Percentiles rank a stretch among this genome's conserved stretches.
phyloP scores from a whole-genome alignment of 2,329 filamentous ascomycete species.

The Penicillium vulpinum region DNA sequence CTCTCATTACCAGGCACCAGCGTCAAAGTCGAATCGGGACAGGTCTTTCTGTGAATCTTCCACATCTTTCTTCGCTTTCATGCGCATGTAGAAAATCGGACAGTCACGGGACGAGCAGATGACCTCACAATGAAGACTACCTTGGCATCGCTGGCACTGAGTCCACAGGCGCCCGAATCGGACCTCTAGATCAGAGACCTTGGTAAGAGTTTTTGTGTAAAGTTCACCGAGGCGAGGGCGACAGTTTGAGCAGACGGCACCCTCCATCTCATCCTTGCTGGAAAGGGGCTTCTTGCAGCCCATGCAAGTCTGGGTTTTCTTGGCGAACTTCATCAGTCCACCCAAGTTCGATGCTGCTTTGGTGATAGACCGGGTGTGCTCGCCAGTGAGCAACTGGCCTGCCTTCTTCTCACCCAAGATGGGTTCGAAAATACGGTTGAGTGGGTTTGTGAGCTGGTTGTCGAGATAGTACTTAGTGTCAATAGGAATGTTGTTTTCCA shows the following conservation, averaged over 20 bases:
- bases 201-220: conserved; percentile 86
- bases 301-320: conserved; percentile 98
- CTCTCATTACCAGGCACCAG: conserved; percentile 61
- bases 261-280: conserved; percentile 73
- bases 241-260: conserved; percentile 87
- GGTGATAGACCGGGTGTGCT: conserved; percentile 91
- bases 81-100: conserved; percentile 99
- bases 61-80: conserved; percentile 99
- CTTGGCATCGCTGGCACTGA: conserved; percentile 96
- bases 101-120: conserved; percentile 97
- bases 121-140: conserved; percentile 96
- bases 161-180: conserved; percentile 93
- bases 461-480: conserved; percentile 98
- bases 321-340: conserved; percentile 96
- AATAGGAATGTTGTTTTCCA: conserved; percentile 96
- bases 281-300: conserved; percentile 96
- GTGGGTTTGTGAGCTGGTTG: conserved; percentile 93
- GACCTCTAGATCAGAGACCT: conserved; percentile 89
- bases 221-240: conserved; percentile 83
- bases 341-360: conserved; percentile 89
- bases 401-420: conserved; percentile 94
- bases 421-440: conserved; percentile 94
- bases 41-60: conserved; percentile 93
- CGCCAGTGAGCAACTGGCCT: conserved; percentile 79
- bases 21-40: conserved; percentile 82